These are phyloP conservation scores for Sporobolus alterniflorus DNA, from an alignment of 202 grass and related monocot genomes.

Conservation along the genomic window DNA sequence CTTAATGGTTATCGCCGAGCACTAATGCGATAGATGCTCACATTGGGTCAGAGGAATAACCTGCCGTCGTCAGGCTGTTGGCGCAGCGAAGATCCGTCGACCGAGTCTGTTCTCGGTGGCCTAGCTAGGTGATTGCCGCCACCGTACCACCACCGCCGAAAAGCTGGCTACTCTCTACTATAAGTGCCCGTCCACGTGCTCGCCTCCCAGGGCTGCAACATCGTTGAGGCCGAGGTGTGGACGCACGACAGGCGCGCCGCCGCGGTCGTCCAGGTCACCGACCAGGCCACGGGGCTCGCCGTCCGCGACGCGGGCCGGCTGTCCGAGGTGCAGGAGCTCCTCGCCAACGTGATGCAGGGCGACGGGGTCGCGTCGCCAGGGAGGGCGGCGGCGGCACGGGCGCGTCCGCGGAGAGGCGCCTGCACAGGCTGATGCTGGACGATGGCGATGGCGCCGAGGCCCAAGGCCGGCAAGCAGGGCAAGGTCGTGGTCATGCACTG, in stretches of 20 bases:
- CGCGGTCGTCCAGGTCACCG: conserved; percentile 68
- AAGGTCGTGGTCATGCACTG: conserved; percentile 63
- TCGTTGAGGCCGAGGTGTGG: too few relatives aligned
- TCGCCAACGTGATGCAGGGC: conserved; percentile 60
- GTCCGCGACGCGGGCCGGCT: conserved; percentile 48
- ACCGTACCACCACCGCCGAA: too few relatives aligned
- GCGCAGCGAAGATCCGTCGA: too few relatives aligned
- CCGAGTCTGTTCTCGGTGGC: too few relatives aligned
- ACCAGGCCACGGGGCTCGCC: conserved; percentile 38
- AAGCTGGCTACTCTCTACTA: too few relatives aligned
- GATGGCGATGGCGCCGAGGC: conserved; percentile 32
- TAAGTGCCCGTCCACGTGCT: too few relatives aligned
- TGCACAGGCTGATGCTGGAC: conserved; percentile 93
- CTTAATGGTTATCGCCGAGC: too few relatives aligned
- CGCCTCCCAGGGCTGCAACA: too few relatives aligned
- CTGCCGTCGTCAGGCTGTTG: too few relatives aligned
- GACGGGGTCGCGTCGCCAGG: conserved; percentile 7
- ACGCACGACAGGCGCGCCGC: conserved; percentile 84
- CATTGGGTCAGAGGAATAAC: too few relatives aligned
- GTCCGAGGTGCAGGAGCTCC: conserved; percentile 52
- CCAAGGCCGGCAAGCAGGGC: neutral
- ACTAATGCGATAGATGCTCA: too few relatives aligned
- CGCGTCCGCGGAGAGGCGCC: conserved; percentile 59
- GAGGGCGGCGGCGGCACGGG: neutral
- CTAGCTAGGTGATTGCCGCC: too few relatives aligned